phyloP scores from a whole-genome alignment of 257 asterid genomes.

The Petunia axillaris region DNA sequence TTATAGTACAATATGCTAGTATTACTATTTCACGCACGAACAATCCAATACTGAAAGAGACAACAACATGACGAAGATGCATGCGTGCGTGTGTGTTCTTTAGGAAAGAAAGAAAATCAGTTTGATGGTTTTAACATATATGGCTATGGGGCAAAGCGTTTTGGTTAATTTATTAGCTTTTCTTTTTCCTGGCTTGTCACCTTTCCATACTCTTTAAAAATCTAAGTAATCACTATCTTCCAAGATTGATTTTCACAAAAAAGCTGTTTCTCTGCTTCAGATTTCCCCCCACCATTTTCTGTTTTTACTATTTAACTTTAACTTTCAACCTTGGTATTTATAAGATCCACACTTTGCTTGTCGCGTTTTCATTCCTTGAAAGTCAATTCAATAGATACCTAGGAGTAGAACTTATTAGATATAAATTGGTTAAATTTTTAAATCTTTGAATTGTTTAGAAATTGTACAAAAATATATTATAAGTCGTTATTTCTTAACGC shows the following conservation, averaged over 20 bases:
- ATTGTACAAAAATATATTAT: too few relatives aligned
- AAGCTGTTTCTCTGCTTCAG: slow-evolving; percentile 52
- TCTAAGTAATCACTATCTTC: slow-evolving; percentile 45
- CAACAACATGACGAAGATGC: slow-evolving; percentile 9
- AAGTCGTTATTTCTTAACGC: background rate
- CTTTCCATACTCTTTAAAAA: slow-evolving; percentile 36
- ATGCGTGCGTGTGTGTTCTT: background rate
- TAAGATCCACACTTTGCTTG: slow-evolving; percentile 26
- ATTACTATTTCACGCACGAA: slow-evolving; percentile 1
- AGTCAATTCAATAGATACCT: background rate
- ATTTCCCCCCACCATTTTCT: slow-evolving; percentile 34
- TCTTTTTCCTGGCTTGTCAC: slow-evolving; percentile 31
- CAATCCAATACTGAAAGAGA: slow-evolving; percentile 5
- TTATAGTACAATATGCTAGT: slow-evolving; percentile 24
- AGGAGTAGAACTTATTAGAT: background rate
- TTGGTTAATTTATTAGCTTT: slow-evolving; percentile 4
- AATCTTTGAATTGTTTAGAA: too few relatives aligned
- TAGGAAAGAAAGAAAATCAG: background rate
- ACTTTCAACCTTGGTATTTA: slow-evolving; percentile 29
- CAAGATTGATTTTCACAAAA: slow-evolving; percentile 50
- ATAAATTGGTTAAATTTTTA: too few relatives aligned
- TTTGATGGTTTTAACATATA: background rate
- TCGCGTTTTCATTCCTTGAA: background rate
- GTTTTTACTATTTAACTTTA: slow-evolving; percentile 24
- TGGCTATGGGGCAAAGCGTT: background rate